These are phyloP conservation scores for Xylaria digitata DNA, from an alignment of 2,329 filamentous ascomycete genomes.

Conservation along the genomic window DNA sequence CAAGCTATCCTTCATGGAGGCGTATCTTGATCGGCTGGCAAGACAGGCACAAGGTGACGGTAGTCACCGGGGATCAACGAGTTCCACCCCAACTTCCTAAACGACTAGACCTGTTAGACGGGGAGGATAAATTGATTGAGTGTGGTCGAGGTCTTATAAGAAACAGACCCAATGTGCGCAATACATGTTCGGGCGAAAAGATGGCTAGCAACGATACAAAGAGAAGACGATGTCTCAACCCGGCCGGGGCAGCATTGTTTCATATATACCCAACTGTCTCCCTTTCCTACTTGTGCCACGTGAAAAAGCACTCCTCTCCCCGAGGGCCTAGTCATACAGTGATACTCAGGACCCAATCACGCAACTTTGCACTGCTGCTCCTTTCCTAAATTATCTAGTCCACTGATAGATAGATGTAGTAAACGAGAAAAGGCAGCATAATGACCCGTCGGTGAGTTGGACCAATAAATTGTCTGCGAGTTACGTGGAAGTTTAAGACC, in stretches of 20 bases:
- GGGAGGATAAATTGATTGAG: neutral
- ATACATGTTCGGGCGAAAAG: neutral
- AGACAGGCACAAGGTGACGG: slow-evolving; percentile 27
- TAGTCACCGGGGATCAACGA: slow-evolving; percentile 6
- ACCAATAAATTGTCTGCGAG: slow-evolving; percentile 10
- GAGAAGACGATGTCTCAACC: neutral
- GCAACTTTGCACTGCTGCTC: neutral
- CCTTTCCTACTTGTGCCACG: neutral
- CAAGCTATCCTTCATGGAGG: slow-evolving; percentile 32
- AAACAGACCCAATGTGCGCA: neutral
- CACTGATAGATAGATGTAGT: neutral
- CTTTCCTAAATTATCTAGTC: neutral
- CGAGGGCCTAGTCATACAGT: too few relatives aligned
- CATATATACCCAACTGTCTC: slow-evolving; percentile 6
- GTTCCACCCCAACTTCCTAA: slow-evolving; percentile 14
- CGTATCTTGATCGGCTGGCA: slow-evolving; percentile 38
- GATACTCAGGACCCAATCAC: neutral
- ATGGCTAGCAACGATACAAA: neutral
- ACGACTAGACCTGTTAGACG: neutral
- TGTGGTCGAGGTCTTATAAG: neutral
- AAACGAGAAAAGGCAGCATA: neutral
- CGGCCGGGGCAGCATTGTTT: neutral
- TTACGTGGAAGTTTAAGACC: slow-evolving; percentile 25
- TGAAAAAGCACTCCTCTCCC: slow-evolving; percentile 1
- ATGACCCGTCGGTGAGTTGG: neutral